Evolutionary conservation across 1,139 yeast genomes (phyloP).

Genomic region (Candida smagusa): DNA sequence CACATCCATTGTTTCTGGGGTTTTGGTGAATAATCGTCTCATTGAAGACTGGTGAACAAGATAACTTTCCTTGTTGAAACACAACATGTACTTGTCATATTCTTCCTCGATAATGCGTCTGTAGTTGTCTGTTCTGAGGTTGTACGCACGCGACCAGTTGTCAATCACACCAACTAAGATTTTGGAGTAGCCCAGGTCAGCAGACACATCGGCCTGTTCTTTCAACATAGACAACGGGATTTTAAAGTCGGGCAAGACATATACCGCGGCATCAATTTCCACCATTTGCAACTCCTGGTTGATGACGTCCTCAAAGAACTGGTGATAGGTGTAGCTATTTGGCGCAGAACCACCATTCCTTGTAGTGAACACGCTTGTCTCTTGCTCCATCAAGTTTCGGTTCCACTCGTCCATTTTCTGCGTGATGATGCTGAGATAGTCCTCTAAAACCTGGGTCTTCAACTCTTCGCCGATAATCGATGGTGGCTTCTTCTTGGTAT

Average conservation of each 20-base stretch:
- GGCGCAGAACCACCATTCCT: constrained; percentile 62
- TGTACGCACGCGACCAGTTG: constrained; percentile 63
- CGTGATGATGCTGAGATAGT: constrained; percentile 67
- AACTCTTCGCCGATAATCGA: constrained; percentile 71
- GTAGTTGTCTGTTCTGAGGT: constrained; percentile 62
- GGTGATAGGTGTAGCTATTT: constrained; percentile 46
- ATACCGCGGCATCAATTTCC: constrained; percentile 68
- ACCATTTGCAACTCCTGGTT: constrained; percentile 58
- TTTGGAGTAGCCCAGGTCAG: constrained; percentile 80
- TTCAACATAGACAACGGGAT: constrained; percentile 71
- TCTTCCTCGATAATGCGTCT: constrained; percentile 56
- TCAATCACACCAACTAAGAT: constrained; percentile 81
- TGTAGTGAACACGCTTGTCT: constrained; percentile 55
- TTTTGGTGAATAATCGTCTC: constrained; percentile 43
- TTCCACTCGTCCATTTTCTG: constrained; percentile 83
- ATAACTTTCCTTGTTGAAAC: constrained; percentile 39
- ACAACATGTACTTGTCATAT: constrained; percentile 44
- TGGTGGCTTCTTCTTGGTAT: constrained; percentile 27
- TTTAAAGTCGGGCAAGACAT: constrained; percentile 53
- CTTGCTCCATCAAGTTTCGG: constrained; percentile 59
- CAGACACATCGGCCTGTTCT: constrained; percentile 91
- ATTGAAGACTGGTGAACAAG: constrained; percentile 41
- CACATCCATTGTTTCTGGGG: constrained; percentile 25
- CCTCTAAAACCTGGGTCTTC: constrained; percentile 59
- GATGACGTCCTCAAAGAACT: constrained; percentile 41